These are phyloP conservation scores for Megacollybia marginata DNA, from an alignment of 768 basidiomycete species.

Conservation along the genomic window DNA sequence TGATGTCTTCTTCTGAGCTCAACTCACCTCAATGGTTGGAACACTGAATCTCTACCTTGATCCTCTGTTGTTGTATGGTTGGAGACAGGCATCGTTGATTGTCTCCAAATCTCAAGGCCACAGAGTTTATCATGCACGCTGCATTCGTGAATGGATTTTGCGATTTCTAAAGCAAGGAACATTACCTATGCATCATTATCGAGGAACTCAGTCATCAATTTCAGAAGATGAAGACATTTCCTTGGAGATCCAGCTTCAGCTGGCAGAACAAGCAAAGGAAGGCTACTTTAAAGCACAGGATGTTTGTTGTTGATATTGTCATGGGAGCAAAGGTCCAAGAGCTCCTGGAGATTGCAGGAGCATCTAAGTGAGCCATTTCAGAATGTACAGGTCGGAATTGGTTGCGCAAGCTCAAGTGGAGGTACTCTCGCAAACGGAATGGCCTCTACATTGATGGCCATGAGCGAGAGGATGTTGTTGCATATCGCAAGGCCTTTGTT, in stretches of 20 bases:
- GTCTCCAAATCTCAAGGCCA: conserved; percentile 18
- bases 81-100: conserved; percentile 24
- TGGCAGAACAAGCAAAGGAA: conserved; percentile 16
- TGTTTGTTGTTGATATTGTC: conserved; percentile 24
- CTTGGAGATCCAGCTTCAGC: conserved; percentile 17
- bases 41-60: conserved; percentile 28
- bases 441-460: no score
- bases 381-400: conserved; percentile 20
- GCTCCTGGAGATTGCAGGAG: conserved; percentile 4
- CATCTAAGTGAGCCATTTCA: conserved; percentile 10
- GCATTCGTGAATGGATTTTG: conserved; percentile 22
- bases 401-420: conserved; percentile 25
- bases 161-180: conserved; percentile 10
- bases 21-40: conserved; percentile 23
- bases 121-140: conserved; percentile 19
- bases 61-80: no score
- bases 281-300: conserved; percentile 19
- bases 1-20: conserved; percentile 20
- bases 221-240: conserved; percentile 28
- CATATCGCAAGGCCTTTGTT: conserved; percentile 21
- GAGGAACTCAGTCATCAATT: conserved; percentile 12
- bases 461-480: conserved; percentile 24
- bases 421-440: conserved; percentile 17
- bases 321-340: no score
- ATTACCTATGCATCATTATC: conserved; percentile 20